Conservation (phyloP, 352 stramenopile species). For the Phytophthora europaea region DNA sequence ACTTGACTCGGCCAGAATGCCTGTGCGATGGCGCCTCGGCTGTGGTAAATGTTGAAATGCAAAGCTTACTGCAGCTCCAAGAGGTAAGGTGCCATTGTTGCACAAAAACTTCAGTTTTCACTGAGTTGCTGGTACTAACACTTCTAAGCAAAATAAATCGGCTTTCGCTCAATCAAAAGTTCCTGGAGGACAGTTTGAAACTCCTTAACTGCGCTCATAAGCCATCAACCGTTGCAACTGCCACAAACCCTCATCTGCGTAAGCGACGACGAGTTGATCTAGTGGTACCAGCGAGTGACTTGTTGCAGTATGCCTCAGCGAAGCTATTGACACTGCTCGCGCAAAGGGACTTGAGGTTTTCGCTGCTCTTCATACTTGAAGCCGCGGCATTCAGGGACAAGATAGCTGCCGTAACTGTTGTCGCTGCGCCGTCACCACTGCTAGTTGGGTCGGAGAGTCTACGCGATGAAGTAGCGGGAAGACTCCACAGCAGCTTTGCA, state of each 20-base stretch:
- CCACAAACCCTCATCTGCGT: not conserved
- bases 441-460: not conserved
- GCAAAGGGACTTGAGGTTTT: not conserved
- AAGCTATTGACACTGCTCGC: not conserved
- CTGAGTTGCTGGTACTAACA: too few species aligned
- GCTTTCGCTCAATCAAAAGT: too few species aligned
- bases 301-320: not conserved
- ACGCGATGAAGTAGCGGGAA: not conserved
- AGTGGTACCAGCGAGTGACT: not conserved
- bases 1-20: too few species aligned
- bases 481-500: slow-evolving; percentile 17
- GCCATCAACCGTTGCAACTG: too few species aligned
- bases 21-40: too few species aligned
- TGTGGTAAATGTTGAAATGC: too few species aligned
- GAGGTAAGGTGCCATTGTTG: too few species aligned
- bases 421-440: not conserved
- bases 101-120: too few species aligned
- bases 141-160: too few species aligned
- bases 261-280: not conserved
- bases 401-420: not conserved
- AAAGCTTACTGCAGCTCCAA: too few species aligned
- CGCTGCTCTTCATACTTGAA: not conserved
- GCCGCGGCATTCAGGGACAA: not conserved
- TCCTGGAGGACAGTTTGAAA: too few species aligned
- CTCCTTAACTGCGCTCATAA: too few species aligned